Evolutionary conservation across 2,329 filamentous ascomycete genomes (phyloP).

Genomic region (Coniochaeta sp.): DNA sequence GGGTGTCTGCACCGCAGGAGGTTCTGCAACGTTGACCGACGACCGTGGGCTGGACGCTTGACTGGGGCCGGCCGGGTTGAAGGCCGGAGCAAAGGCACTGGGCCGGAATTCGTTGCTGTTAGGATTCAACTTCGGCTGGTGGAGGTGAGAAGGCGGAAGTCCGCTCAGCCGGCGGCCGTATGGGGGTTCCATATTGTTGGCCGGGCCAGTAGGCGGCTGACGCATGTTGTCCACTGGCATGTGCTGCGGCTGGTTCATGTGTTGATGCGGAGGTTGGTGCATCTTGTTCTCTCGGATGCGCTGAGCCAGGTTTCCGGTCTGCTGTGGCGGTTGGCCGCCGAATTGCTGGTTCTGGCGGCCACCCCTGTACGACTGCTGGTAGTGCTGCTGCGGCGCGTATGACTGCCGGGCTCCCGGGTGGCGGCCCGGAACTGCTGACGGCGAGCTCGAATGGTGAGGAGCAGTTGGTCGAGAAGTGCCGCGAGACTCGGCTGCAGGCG

Average conservation of each 20-base stretch:
- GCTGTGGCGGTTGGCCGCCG: conserved; percentile 29
- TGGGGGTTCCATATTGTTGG: conserved; percentile 44
- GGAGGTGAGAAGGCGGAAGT: conserved; percentile 39
- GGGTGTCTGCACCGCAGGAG: conserved; percentile 22
- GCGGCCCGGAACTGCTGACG: conserved; percentile 27
- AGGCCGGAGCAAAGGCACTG: conserved; percentile 70
- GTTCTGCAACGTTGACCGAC: conserved; percentile 38
- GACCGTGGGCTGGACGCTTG: conserved; percentile 66
- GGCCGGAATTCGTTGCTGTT: conserved; percentile 77
- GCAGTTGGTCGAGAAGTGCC: conserved; percentile 22
- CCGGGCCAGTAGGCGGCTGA: conserved; percentile 66
- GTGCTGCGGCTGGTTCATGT: conserved; percentile 33
- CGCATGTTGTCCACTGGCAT: conserved; percentile 59
- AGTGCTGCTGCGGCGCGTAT: conserved; percentile 34
- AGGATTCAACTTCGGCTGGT: conserved; percentile 50
- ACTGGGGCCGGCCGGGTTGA: conserved; percentile 68
- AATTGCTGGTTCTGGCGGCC: conserved; percentile 37
- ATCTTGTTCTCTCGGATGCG: conserved; percentile 47
- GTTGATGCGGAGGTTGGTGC: conserved; percentile 27
- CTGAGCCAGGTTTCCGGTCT: conserved; percentile 39
- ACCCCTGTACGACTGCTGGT: conserved; percentile 41
- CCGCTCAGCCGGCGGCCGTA: conserved; percentile 47
- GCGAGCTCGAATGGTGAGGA: conserved; percentile 22
- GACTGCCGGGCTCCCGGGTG: conserved; percentile 41
- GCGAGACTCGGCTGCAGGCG: conserved; percentile 10